Evolutionary conservation across 805 yeast genomes (phyloP).

Genomic region (Debaryomyces hansenii): DNA sequence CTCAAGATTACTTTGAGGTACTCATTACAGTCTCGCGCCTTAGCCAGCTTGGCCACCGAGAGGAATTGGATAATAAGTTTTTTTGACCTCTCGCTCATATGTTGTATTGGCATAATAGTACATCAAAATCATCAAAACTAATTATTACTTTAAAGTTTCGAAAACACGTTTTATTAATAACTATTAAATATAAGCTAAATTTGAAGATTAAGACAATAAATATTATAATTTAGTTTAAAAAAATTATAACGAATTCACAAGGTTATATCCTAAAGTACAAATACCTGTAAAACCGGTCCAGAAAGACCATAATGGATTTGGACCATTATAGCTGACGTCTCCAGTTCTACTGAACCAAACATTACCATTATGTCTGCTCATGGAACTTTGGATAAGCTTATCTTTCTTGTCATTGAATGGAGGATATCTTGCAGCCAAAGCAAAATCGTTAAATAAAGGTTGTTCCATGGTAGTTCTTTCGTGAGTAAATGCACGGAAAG

Average conservation of each 20-base stretch:
- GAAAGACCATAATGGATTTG: slow-evolving; percentile 27
- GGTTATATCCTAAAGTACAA: slow-evolving; percentile 23
- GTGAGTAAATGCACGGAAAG: slow-evolving; percentile 65
- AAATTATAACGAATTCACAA: slow-evolving; percentile 6
- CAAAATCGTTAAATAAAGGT: slow-evolving; percentile 61
- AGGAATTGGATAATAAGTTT: slow-evolving; percentile 5
- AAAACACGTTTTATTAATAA: not conserved
- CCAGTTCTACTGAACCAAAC: slow-evolving; percentile 43
- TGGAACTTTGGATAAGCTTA: slow-evolving; percentile 22
- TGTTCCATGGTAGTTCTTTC: slow-evolving; percentile 66
- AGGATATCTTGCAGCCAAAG: slow-evolving; percentile 64
- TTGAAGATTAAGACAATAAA: not conserved
- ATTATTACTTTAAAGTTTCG: no score
- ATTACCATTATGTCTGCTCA: slow-evolving; percentile 27
- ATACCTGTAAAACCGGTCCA: slow-evolving; percentile 35
- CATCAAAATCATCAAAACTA: no score
- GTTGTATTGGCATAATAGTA: no score
- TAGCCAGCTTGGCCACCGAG: slow-evolving; percentile 25
- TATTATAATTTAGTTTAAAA: not conserved
- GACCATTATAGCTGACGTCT: slow-evolving; percentile 34
- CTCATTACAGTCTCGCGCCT: slow-evolving; percentile 24
- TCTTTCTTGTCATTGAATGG: slow-evolving; percentile 49
- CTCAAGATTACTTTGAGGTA: slow-evolving; percentile 18
- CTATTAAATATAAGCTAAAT: not conserved
- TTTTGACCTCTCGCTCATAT: not conserved